Base-by-base conservation (phyloP, 495 filamentous ascomycete genomes). In the Penicillium malachiteum region DNA sequence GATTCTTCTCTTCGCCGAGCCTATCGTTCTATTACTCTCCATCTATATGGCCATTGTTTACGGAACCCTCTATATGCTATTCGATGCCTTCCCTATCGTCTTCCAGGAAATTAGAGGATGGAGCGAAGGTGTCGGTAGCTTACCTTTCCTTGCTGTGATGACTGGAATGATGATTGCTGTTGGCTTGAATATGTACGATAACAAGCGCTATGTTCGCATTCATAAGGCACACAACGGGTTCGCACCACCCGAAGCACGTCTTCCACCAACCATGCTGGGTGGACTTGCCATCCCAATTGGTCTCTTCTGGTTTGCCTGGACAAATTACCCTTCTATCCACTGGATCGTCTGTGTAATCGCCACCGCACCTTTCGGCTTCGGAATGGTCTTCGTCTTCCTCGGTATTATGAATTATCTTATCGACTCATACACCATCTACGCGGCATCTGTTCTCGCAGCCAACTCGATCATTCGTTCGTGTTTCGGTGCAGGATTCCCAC, bases 91-190 rank as follows among this genome's bases (percentile, higher is more conserved):
- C 44, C 90, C 90, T 2, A 84, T 92, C 42, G 82, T 92, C 50
- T 93, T 89, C 70, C 75, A 80, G 13, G 69, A 86, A 17, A 69
- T 87, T 34, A 86, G 89, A 11, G 82, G 83, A 51, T 92, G 88
- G 89, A 75, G 72, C 5, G 71, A 82, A 11, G 83, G 86, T 30
- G 64, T 86, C 21, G 79, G 81, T 0, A 86, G 87, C 5, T 80
- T 93, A 0, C 74, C 88, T 9, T 93, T 91, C 67, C 62, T 84
- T 3, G 87, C 89, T 5, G 89, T 95, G 38, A 86, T 87, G 46
- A 68, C 85, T 45, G 90, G 90, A 48, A 91, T 92, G 85, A 61
- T 89, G 7, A 16, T 79, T 0, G 88, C 78, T 7, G 78, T 82
- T 11, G 48, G 55, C 18, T 51, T 57, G 12, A 67, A 66, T 34